These are phyloP conservation scores for Starmerella powellii DNA, from an alignment of 805 yeast genomes.

Conservation along the genomic window DNA sequence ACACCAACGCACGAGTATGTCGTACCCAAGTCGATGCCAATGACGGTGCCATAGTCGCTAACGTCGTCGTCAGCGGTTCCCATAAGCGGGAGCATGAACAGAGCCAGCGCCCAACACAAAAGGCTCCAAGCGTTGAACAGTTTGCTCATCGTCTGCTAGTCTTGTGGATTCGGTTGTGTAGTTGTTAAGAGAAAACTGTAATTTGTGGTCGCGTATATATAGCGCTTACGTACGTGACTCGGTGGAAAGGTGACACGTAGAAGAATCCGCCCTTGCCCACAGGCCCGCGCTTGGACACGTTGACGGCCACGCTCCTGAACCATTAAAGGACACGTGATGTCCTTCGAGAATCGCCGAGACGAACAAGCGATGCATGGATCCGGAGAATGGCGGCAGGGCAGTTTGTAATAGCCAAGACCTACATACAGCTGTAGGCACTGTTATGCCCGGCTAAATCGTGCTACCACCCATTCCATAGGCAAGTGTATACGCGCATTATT, in stretches of 20 bases:
- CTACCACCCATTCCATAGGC: too few relatives aligned
- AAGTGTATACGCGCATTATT: too few relatives aligned
- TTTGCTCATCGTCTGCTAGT: constrained; percentile 12
- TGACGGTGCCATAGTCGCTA: constrained; percentile 40
- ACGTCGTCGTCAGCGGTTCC: constrained; percentile 26
- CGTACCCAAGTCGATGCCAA: constrained; percentile 95
- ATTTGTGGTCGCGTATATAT: constrained; percentile 1
- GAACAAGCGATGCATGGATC: too few relatives aligned
- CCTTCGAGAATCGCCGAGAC: constrained; percentile 1
- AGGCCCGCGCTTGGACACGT: too few relatives aligned
- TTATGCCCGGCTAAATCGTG: too few relatives aligned
- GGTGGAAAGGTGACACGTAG: constrained; percentile 13
- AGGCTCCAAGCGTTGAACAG: constrained; percentile 26
- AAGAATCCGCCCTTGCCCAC: background rate
- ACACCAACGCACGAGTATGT: constrained; percentile 95
- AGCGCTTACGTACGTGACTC: constrained; percentile 12
- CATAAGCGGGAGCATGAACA: constrained; percentile 30
- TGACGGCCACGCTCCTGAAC: too few relatives aligned
- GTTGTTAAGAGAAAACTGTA: background rate
- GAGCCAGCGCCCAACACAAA: constrained; percentile 28
- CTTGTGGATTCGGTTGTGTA: background rate
- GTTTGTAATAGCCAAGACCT: too few relatives aligned
- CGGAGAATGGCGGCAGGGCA: too few relatives aligned
- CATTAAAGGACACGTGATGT: too few relatives aligned
- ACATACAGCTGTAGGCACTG: too few relatives aligned